Evolutionary conservation across 441 rosid genomes (phyloP), one percentile per base, ranked within the genome.

Genomic region (Arabidopsis lyrata): DNA sequence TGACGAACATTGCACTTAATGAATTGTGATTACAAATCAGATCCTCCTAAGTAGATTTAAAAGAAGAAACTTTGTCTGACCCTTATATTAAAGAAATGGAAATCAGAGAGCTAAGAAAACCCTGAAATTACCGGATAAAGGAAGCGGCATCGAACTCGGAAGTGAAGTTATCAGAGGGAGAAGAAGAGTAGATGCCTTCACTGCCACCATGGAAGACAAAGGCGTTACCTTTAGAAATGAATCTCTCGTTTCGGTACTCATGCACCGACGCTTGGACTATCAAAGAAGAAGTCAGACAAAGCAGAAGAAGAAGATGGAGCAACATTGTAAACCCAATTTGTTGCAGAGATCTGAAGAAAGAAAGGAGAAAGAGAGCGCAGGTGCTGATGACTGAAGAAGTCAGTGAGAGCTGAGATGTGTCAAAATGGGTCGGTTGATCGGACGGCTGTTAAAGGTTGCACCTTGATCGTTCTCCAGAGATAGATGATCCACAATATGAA

Each of bases 191-290:
- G 77, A 95, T 87, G 75, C 97, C 96, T 79, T 91, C 99, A 63
- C 91, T 95, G 54, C 99, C 98, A 6, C 95, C 99, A 77, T 95
- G 94, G 74, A 92, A 83, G 54, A 92, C 93, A 76, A 85, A 92
- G 53, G 98, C 98, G 81, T 92, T 90, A 54, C 99, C 97, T 86
- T 84, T 95, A 39, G 84, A 68, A 32, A 82, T 85, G 82, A 95
- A 95, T 72, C 72, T 87, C 63, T 88, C 93, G 35, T 80, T 88
- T 39, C 68, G 85, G 78, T 92, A 95, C 82, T 90, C 93, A 55
- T 95, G 98, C 76, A 95, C 86, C 47, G 98, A 95, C 44, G 90
- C 96, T 72, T 88, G 76, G 13, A 73, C 71, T 61, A n/a, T 61
- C 35, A 77, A 68, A 52, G 83, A 49, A 68, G 72, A 69, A 0